Percentiles rank a stretch among this genome's conserved stretches.
phyloP scores from a whole-genome alignment of 2,329 filamentous ascomycete species.

The Hypoxylon sp. region DNA sequence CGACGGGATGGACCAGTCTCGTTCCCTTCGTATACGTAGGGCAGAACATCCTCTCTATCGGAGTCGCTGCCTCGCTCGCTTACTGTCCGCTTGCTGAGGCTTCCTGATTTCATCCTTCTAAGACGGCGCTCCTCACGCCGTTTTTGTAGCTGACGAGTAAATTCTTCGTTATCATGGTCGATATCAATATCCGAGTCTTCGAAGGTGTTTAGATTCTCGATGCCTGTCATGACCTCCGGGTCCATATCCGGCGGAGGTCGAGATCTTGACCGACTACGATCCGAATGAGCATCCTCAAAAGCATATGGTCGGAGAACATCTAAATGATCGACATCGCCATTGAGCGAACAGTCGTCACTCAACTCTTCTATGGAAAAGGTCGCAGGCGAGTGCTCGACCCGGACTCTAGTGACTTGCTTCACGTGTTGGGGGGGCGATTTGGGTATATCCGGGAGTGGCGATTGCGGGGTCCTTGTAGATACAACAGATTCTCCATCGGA shows the following conservation, averaged over 20 bases:
- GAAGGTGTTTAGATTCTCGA: slow-evolving; percentile 49
- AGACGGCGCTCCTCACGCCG: slow-evolving; percentile 46
- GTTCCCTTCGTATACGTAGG: slow-evolving; percentile 46
- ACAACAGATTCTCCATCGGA: slow-evolving; percentile 47
- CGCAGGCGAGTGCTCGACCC: slow-evolving; percentile 28
- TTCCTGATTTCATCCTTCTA: slow-evolving; percentile 52
- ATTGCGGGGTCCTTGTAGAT: slow-evolving; percentile 48
- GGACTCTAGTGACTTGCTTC: slow-evolving; percentile 39
- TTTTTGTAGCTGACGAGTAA: slow-evolving; percentile 40
- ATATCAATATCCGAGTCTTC: slow-evolving; percentile 46
- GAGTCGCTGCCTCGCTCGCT: slow-evolving; percentile 54
- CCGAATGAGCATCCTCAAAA: slow-evolving; percentile 50
- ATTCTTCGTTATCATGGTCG: slow-evolving; percentile 47
- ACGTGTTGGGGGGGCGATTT: slow-evolving; percentile 40
- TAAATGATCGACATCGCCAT: slow-evolving; percentile 46
- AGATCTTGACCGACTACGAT: slow-evolving; percentile 48
- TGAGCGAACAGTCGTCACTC: slow-evolving; percentile 47
- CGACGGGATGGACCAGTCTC: slow-evolving; percentile 46
- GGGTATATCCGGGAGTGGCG: slow-evolving; percentile 46
- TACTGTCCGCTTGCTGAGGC: slow-evolving; percentile 54
- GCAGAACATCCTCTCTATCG: slow-evolving; percentile 51
- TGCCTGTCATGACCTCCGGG: slow-evolving; percentile 46
- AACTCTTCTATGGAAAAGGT: slow-evolving; percentile 51
- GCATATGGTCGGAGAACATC: slow-evolving; percentile 48
- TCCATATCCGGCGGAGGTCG: slow-evolving; percentile 48